Base-by-base conservation (phyloP, 768 basidiomycete species). In the Asterophora parasitica region DNA sequence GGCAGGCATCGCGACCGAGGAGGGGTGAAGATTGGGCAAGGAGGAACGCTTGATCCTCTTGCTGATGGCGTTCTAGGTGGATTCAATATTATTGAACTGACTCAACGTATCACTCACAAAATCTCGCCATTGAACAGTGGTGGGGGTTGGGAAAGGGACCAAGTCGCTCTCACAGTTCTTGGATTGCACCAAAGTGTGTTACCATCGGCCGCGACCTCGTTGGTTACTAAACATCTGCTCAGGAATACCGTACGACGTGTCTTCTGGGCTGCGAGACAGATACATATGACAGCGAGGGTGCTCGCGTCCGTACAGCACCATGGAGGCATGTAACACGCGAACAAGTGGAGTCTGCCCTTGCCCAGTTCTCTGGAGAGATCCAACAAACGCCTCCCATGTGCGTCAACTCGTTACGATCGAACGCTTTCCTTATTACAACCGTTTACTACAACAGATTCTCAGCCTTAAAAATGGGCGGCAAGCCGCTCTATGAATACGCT, bases 381-480 rank as follows among this genome's bases (percentile, higher is more conserved):
- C 70, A 77, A 49, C 96, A 99, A 65, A 76, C 82, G 1, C 96
- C 96, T 4, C 96, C 96, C 4, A 88, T 99, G 95, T 95, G 54
- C 38, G 71, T 59, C 71, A 51, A 48, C 11, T 47, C 20, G 40
- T 42, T 41, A 27, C 43, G 43, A 19, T 36, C 32, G 16, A 16
- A 17, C 38, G 19, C n/a, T 13, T 15, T 28, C 30, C 23, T 16
- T 47, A 23, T 44, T 49, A 37, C 37, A 34, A 35, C 17, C 7
- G 12, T 48, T 35, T 51, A 36, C 46, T 34, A 41, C 20, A 34
- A 23, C 61, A 97, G 95, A 61, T 99, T 94, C 68, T 98, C 96
- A 8, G 96, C 96, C 1, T 74, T 98, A 30, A 98, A 98, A 67
- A 98, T 98, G 94, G 93, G 98, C 55, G 96, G 96, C 1, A 90